These are phyloP conservation scores for Hymenoscyphus salicellus DNA, from an alignment of 2,329 filamentous ascomycete genomes.

Conservation along the genomic window DNA sequence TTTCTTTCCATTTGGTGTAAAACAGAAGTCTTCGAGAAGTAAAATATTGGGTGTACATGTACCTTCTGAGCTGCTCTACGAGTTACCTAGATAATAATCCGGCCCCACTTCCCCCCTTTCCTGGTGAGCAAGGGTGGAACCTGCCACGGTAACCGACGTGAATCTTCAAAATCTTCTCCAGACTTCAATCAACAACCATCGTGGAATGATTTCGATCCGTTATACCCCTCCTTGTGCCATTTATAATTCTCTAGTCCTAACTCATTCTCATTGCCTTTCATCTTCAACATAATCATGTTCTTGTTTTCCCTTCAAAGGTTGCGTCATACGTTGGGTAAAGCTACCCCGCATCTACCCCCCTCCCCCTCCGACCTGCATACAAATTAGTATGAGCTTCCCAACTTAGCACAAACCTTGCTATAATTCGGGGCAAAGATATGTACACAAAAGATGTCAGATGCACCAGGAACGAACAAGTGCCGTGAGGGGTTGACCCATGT, in stretches of 20 bases:
- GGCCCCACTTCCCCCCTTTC: background rate
- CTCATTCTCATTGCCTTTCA: background rate
- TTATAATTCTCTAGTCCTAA: no score
- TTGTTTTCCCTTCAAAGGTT: background rate
- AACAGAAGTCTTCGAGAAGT: no score
- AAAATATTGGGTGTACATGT: background rate
- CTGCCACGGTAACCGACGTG: background rate
- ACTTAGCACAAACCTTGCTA: conserved; percentile 1
- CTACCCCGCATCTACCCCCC: background rate
- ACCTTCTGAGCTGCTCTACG: background rate
- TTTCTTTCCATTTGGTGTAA: no score
- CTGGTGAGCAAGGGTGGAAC: background rate
- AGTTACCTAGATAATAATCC: background rate
- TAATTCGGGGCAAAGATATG: background rate
- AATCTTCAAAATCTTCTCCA: background rate
- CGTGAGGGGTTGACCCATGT: conserved; percentile 9
- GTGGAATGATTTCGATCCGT: no score
- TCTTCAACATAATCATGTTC: background rate
- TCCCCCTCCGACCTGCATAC: background rate
- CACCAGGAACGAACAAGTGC: background rate
- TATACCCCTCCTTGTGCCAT: no score
- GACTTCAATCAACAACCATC: no score
- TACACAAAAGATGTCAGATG: conserved; percentile 5
- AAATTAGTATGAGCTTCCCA: background rate
- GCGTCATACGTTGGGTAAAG: background rate